A percentile compares a stretch with the other conserved stretches of the same genome.
Conservation (phyloP, 1,139 yeast species). For the Kurtzmaniella quercitrusa region DNA sequence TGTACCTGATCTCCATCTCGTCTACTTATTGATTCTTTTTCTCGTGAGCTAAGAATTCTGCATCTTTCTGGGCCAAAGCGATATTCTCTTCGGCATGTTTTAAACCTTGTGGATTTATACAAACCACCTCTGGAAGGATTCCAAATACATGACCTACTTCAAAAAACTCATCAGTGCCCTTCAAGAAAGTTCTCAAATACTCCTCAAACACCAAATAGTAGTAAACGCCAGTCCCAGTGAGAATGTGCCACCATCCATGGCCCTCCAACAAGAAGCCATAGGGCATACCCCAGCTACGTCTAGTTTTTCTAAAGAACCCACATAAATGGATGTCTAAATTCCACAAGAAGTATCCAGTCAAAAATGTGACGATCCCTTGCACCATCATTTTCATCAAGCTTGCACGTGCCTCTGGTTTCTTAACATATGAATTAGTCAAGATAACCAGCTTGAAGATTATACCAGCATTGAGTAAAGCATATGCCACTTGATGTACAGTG, state of each 20-base stretch:
- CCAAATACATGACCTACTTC: conserved; percentile 49
- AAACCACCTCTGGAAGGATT: conserved; percentile 30
- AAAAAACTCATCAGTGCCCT: conserved; percentile 49
- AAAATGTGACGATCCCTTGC: conserved; percentile 61
- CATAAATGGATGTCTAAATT: conserved; percentile 83
- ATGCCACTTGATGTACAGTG: conserved; percentile 79
- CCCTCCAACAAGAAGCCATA: conserved; percentile 85
- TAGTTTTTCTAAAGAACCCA: conserved; percentile 50
- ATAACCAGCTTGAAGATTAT: conserved; percentile 55
- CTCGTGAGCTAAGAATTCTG: conserved; percentile 5
- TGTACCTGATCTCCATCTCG: no score
- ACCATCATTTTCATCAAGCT: conserved; percentile 53
- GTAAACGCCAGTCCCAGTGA: conserved; percentile 72
- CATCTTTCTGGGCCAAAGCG: conserved; percentile 18
- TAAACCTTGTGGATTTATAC: conserved; percentile 29
- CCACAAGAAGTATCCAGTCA: conserved; percentile 77
- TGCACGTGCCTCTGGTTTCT: conserved; percentile 39
- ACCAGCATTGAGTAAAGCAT: conserved; percentile 58
- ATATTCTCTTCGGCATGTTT: conserved; percentile 17
- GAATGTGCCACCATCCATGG: conserved; percentile 98
- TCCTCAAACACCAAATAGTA: conserved; percentile 63
- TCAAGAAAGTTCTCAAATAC: conserved; percentile 60
- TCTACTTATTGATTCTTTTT: conserved; percentile 7
- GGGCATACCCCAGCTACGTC: conserved; percentile 77
- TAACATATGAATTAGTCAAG: conserved; percentile 50